These are phyloP conservation scores for Epichloe gansuensis DNA, from an alignment of 2,329 filamentous ascomycete genomes.

Conservation along the genomic window DNA sequence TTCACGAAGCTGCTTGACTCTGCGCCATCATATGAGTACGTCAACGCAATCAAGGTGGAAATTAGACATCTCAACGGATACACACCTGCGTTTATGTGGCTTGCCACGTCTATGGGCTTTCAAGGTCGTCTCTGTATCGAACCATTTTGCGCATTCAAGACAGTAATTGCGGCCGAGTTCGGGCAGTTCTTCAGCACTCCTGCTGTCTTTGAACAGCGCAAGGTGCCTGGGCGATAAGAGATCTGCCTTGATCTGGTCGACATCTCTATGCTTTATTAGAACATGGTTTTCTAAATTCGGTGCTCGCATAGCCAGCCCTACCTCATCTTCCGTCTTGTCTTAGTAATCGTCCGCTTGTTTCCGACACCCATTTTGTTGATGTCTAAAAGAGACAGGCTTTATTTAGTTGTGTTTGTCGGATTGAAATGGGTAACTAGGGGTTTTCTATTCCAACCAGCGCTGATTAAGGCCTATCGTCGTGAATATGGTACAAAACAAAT, in stretches of 20 bases:
- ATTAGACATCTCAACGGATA: background rate
- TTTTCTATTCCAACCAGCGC: too few species aligned
- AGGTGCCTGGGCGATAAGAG: constrained; percentile 69
- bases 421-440: too few species aligned
- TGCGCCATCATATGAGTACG: constrained; percentile 21
- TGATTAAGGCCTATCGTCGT: too few species aligned
- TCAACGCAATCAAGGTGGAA: background rate
- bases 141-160: constrained; percentile 90
- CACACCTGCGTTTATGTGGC: constrained; percentile 73
- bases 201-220: constrained; percentile 61
- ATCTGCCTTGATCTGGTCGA: constrained; percentile 86
- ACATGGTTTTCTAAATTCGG: background rate
- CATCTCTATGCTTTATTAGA: constrained; percentile 48
- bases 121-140: constrained; percentile 71
- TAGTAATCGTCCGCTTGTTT: constrained; percentile 54
- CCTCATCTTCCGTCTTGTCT: constrained; percentile 62
- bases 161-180: constrained; percentile 81
- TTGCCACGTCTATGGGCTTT: constrained; percentile 71
- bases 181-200: constrained; percentile 75
- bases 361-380: constrained; percentile 48
- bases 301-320: constrained; percentile 20
- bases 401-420: too few species aligned
- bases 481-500: too few species aligned
- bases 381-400: background rate
- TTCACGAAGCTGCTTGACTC: constrained; percentile 69